Evolutionary conservation across 2,329 filamentous ascomycete species (phyloP), one percentile per base, ranked within the genome.

Genomic region (Nothophoma quercina): DNA sequence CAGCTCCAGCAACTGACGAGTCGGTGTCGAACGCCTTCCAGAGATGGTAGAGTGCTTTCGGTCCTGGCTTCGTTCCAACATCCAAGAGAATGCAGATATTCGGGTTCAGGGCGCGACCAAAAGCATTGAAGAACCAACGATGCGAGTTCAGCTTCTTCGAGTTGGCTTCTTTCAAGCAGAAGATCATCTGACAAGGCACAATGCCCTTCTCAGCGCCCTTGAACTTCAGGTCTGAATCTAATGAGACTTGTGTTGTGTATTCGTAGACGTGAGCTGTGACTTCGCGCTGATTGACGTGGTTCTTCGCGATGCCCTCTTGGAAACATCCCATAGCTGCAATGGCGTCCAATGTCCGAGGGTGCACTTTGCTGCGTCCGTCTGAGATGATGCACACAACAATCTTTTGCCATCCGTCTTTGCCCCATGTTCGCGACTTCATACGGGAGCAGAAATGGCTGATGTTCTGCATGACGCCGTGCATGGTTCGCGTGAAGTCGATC

Each of bases 21-120:
- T 99, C 93, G 16, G 90, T 95, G 71, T 99, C 95, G 65, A 99
- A 99, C 0, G 95, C 93, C 75, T 99, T 99, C 95, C 95, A 99
- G 4, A 99, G 80, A 74, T 99, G 92, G 68, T 99, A 99, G n/a
- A 99, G 82, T 2, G 93, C 93, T 50, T 88, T 97, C 34, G 86
- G 82, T 1, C 91, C 91, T 0, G 95, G 95, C 53, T 91, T 91
- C 0, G 95, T 99, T 49, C 96, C 96, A 9, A 99, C 96, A 73
- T 99, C 95, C 12, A 99, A 87, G 57, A 99, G 78, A 72, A 99
- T 96, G 75, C 95, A 99, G 26, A 99, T 90, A 62, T 99, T 99
- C 0, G 95, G 95, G 62, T 93, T 96, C 19, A 99, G 81, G 0
- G 93, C 89, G 59, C 88, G 87, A 23, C 95, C 96, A 70, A 99